A percentile compares a stretch with the other conserved stretches of the same genome.
phyloP scores from a whole-genome alignment of 108 stramenopile species.

The Fistulifera pelliculosa region DNA sequence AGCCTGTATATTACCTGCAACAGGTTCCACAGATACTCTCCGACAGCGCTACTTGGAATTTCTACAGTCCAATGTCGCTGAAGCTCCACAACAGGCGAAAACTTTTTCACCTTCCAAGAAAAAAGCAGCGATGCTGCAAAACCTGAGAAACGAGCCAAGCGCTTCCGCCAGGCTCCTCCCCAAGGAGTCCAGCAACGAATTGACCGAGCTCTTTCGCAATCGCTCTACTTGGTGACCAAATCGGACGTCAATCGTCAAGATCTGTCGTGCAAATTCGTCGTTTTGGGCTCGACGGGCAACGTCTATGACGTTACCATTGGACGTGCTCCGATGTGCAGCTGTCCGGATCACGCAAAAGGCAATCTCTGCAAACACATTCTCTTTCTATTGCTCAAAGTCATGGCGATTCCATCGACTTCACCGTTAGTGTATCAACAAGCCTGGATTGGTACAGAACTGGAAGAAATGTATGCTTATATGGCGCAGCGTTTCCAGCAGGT shows the following conservation, averaged over 20 bases:
- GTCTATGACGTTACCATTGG: slow-evolving; percentile 26
- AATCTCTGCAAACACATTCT: slow-evolving; percentile 46
- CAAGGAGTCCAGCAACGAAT: slow-evolving; percentile 20
- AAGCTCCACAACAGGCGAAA: neutral
- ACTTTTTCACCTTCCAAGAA: neutral
- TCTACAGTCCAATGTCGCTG: neutral
- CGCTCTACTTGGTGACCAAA: slow-evolving; percentile 17
- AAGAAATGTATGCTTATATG: slow-evolving; percentile 23
- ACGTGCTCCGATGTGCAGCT: slow-evolving; percentile 25
- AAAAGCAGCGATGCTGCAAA: neutral
- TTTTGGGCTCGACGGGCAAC: slow-evolving; percentile 43
- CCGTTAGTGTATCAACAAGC: slow-evolving; percentile 36
- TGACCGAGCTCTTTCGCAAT: slow-evolving; percentile 22
- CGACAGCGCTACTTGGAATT: neutral
- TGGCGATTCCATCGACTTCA: slow-evolving; percentile 8
- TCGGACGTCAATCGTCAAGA: neutral
- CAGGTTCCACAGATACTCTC: neutral
- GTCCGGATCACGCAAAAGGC: slow-evolving; percentile 32
- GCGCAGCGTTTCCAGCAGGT: slow-evolving; percentile 7
- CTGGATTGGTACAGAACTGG: slow-evolving; percentile 20
- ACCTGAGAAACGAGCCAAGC: slow-evolving; percentile 24
- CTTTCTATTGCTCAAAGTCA: slow-evolving; percentile 6
- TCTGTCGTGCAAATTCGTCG: slow-evolving; percentile 10
- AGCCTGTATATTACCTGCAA: neutral
- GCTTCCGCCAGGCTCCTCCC: slow-evolving; percentile 16